Conservation (phyloP, 345 rosid genomes). For the Salix purpurea region DNA sequence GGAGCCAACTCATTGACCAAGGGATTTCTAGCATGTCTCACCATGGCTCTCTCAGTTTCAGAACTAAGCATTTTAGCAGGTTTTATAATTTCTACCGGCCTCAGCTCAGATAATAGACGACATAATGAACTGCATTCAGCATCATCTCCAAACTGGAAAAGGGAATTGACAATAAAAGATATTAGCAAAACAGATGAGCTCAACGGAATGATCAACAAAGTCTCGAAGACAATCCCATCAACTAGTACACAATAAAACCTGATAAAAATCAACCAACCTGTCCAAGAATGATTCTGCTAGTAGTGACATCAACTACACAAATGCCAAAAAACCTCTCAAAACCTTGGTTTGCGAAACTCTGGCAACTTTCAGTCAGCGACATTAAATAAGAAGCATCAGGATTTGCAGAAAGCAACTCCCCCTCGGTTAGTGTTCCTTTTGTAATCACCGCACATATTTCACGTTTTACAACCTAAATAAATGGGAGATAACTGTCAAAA, state of each 20-base stretch:
- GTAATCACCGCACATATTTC: slow-evolving; percentile 91
- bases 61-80: slow-evolving; percentile 64
- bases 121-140: slow-evolving; percentile 70
- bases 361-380: slow-evolving; percentile 68
- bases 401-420: slow-evolving; percentile 73
- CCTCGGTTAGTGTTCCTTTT: slow-evolving; percentile 91
- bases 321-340: slow-evolving; percentile 58
- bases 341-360: slow-evolving; percentile 26
- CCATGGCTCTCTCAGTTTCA: slow-evolving; percentile 67
- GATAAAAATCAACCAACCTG: slow-evolving; percentile 48
- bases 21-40: slow-evolving; percentile 82
- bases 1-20: slow-evolving; percentile 81
- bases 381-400: slow-evolving; percentile 88
- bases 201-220: neutral
- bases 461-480: slow-evolving; percentile 87
- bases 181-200: neutral
- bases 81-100: slow-evolving; percentile 93
- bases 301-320: slow-evolving; percentile 84
- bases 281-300: slow-evolving; percentile 77
- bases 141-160: slow-evolving; percentile 75
- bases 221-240: neutral
- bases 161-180: slow-evolving; percentile 10
- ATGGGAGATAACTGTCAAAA: slow-evolving; percentile 19
- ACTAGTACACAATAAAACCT: neutral
- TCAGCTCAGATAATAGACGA: slow-evolving; percentile 72